Evolutionary conservation across 1,139 yeast species (phyloP).

Genomic region (Arxiozyma heterogenica): DNA sequence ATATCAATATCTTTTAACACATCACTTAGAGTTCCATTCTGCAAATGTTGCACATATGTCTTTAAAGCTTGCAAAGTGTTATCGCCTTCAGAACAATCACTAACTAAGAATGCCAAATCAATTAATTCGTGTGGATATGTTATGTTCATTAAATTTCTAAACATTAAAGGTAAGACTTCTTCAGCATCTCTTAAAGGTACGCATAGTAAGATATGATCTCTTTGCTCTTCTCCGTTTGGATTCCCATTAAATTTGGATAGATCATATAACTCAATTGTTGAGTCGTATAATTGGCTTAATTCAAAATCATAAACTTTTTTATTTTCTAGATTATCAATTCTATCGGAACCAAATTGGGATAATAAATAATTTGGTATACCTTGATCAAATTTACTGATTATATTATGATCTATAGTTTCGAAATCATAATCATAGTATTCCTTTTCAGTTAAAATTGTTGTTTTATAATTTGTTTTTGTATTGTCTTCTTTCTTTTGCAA

Average conservation of each 20-base stretch:
- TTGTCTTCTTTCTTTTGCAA: background rate
- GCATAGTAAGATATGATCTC: constrained; percentile 60
- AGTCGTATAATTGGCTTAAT: constrained; percentile 20
- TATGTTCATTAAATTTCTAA: constrained; percentile 74
- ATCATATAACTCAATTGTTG: constrained; percentile 54
- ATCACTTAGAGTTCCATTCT: constrained; percentile 53
- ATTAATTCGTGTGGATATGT: constrained; percentile 76
- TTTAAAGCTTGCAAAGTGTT: constrained; percentile 59
- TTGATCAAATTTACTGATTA: constrained; percentile 30
- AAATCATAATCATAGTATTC: constrained; percentile 32
- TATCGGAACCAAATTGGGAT: constrained; percentile 27
- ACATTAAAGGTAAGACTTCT: constrained; percentile 69
- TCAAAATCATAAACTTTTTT: constrained; percentile 20
- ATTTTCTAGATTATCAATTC: constrained; percentile 18
- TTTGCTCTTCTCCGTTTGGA: constrained; percentile 43
- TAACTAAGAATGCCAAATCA: constrained; percentile 76
- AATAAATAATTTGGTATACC: constrained; percentile 33
- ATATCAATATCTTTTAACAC: constrained; percentile 48
- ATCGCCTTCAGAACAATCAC: constrained; percentile 75
- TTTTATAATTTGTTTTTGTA: constrained; percentile 5
- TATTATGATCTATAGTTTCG: constrained; percentile 27
- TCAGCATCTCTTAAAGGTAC: constrained; percentile 82
- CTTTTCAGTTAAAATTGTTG: constrained; percentile 21
- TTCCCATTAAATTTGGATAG: constrained; percentile 49
- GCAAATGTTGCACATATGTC: constrained; percentile 57